Base-by-base conservation (phyloP, 257 asterid genomes). In the Fraxinus americana region DNA sequence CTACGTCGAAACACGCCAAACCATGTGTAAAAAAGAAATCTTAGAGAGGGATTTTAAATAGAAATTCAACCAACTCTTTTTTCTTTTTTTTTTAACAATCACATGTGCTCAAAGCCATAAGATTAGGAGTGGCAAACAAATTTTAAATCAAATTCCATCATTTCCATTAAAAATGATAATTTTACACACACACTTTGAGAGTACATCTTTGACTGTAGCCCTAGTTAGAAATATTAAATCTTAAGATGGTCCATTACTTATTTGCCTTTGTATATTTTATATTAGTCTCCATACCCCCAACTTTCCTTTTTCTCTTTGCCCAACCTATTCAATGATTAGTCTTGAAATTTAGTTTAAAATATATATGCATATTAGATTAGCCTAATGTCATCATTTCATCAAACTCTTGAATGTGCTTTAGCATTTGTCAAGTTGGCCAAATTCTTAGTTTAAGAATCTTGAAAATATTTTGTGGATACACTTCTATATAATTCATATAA, bases 311-410 rank as follows among this genome's bases (percentile, higher is more conserved):
- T 32, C 85, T 16, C 75, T 77, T 81, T 76, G 36, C 23, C 77
- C 21, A 45, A 73, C 72, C 17, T 73, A 63, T 36, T 36, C 68
- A 52, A 82, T 77, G 61, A 63, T 71, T 73, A 67, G 39, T 73
- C 61, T 68, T 52, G 67, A 75, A 79, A 73, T 79, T 70, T 76
- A 77, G 80, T 68, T 75, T 45, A 57, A 84, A 23, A 63, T 25
- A 63, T 63, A 63, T 63, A n/a, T n/a, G 35, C 36, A 25, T 32
- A 8, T 61, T 61, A 23, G 34, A 61, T 7, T 86, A 73, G 73
- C 81, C 85, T 70, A 72, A 78, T 72, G 78, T 85, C 90, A 87
- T 87, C 87, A 87, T 88, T 80, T 80, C 76, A 82, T 80, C 85
- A 81, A 82, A 71, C 82, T 78, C 84, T 75, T 82, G 77, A 76